Conservation (phyloP, 768 basidiomycete species). For the Russula dissimulans region DNA sequence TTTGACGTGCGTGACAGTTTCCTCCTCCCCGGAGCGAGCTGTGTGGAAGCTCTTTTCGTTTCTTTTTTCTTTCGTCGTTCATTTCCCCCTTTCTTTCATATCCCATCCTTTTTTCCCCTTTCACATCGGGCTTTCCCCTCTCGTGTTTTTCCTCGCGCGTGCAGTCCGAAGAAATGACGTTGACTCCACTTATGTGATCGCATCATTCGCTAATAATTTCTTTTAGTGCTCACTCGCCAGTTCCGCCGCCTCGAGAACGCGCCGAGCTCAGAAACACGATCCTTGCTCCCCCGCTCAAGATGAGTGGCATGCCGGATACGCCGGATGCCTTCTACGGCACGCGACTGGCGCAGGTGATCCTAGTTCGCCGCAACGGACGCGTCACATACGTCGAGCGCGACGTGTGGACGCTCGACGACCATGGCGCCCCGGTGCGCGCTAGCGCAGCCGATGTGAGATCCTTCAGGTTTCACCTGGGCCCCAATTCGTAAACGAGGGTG, state of each 20-base stretch:
- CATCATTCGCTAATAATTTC: background rate
- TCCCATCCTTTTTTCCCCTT: too few species aligned
- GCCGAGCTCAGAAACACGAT: conserved; percentile 54
- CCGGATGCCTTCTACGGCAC: conserved; percentile 46
- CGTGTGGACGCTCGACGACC: conserved; percentile 41
- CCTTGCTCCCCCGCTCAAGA: conserved; percentile 44
- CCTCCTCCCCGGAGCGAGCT: background rate
- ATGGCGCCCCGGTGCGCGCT: conserved; percentile 33
- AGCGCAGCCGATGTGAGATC: conserved; percentile 39
- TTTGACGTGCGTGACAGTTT: conserved; percentile 49
- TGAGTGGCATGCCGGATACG: conserved; percentile 11
- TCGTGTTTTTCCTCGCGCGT: background rate
- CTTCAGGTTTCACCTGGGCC: conserved; percentile 38
- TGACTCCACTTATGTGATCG: background rate
- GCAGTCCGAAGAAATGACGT: too few species aligned
- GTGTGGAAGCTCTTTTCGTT: too few species aligned
- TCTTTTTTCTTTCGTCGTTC: too few species aligned
- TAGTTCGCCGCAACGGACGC: conserved; percentile 50
- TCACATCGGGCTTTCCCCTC: too few species aligned
- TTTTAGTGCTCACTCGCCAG: background rate
- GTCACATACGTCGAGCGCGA: conserved; percentile 68
- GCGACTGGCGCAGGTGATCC: conserved; percentile 61
- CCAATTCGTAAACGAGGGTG: background rate
- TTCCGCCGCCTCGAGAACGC: conserved; percentile 35
- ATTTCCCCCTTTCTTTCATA: background rate